Evolutionary conservation across 2,329 filamentous ascomycete species (phyloP).

Genomic region (Pestalotiopsis sp.): DNA sequence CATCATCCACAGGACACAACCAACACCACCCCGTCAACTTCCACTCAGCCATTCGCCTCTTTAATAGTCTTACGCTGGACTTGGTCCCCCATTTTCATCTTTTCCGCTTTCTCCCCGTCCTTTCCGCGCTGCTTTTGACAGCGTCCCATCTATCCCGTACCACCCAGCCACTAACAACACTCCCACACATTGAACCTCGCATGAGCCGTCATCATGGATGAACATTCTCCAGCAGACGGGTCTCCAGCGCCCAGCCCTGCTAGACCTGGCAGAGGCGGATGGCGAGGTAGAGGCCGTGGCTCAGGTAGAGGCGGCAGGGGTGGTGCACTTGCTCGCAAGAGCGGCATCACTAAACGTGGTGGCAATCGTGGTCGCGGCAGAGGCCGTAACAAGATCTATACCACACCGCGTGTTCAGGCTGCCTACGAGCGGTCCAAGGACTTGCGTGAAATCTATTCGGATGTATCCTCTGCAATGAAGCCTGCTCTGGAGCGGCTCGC

Average conservation of each 20-base stretch:
- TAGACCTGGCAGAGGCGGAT: slow-evolving; percentile 29
- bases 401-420: slow-evolving; percentile 56
- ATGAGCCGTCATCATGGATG: slow-evolving; percentile 32
- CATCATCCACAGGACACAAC: slow-evolving; percentile 6
- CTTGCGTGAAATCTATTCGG: slow-evolving; percentile 66
- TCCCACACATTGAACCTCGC: slow-evolving; percentile 17
- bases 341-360: slow-evolving; percentile 23
- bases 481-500: slow-evolving; percentile 68
- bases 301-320: slow-evolving; percentile 19
- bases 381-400: slow-evolving; percentile 57
- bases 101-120: not conserved
- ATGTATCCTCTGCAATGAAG: slow-evolving; percentile 65
- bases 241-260: slow-evolving; percentile 34
- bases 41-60: not conserved
- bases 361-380: slow-evolving; percentile 38
- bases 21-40: slow-evolving; percentile 8
- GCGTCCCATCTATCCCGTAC: not conserved
- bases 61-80: not conserved
- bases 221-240: slow-evolving; percentile 24
- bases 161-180: slow-evolving; percentile 12
- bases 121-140: slow-evolving; percentile 2
- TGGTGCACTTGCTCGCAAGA: slow-evolving; percentile 28
- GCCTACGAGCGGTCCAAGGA: slow-evolving; percentile 67
- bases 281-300: slow-evolving; percentile 24
- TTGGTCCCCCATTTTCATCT: not conserved